phyloP scores from a whole-genome alignment of 2,329 filamentous ascomycete species.

The Emmonsia crescens region DNA sequence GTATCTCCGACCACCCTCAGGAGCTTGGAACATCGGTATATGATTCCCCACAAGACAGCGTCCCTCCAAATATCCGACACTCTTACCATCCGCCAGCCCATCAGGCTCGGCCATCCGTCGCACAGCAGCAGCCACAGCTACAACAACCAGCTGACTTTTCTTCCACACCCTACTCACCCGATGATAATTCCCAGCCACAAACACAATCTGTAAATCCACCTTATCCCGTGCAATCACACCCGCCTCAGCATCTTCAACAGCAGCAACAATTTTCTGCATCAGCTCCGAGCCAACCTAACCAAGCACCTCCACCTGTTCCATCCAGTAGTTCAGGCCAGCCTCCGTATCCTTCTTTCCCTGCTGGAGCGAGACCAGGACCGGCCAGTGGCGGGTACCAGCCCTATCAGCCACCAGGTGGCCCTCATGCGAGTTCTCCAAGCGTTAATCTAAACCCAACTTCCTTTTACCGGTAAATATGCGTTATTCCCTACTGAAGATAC shows the following conservation, averaged over 20 bases:
- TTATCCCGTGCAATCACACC: constrained; percentile 17
- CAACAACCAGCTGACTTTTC: constrained; percentile 24
- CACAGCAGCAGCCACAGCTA: constrained; percentile 23
- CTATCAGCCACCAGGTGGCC: constrained; percentile 26
- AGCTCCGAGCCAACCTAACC: constrained; percentile 7
- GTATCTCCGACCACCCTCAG: constrained; percentile 61
- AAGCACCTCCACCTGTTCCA: constrained; percentile 28
- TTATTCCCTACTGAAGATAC: background rate
- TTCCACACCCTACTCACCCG: constrained; percentile 29
- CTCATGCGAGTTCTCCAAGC: constrained; percentile 10
- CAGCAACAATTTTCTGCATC: constrained; percentile 22
- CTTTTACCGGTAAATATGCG: constrained; percentile 24
- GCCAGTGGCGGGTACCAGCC: constrained; percentile 24
- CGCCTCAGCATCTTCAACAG: constrained; percentile 9
- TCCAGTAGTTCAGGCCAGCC: constrained; percentile 21
- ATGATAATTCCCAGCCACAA: constrained; percentile 18
- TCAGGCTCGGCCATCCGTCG: constrained; percentile 18
- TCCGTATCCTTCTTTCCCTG: constrained; percentile 25
- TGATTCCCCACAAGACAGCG: constrained; percentile 54
- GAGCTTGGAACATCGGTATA: constrained; percentile 69
- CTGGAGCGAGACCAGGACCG: constrained; percentile 15
- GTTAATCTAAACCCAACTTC: constrained; percentile 28
- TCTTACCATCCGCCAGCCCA: constrained; percentile 21
- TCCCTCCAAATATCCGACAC: constrained; percentile 20
- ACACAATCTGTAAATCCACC: constrained; percentile 13